Evolutionary conservation across 2,329 filamentous ascomycete species (phyloP), one percentile per base, ranked within the genome.

Genomic region (Colletotrichum falcatum): DNA sequence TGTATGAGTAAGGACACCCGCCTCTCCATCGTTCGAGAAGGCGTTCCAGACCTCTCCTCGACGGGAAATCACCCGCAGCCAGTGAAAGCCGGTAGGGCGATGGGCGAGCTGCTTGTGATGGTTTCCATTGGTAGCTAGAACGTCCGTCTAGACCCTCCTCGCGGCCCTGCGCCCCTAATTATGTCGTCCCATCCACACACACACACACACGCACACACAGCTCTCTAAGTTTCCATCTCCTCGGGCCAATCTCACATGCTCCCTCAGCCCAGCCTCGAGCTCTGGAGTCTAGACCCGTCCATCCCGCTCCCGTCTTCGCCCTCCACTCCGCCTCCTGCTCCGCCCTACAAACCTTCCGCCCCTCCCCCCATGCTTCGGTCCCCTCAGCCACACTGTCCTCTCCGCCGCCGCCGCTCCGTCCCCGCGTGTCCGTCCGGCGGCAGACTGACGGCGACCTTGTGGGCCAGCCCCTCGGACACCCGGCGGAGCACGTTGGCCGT

Each of bases 401-500:
- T 26, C 18, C 39, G 39, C 39, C 12, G n/a, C 30, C 66, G 39
- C 39, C 16, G 39, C 16, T 6, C 16, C 11, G 39, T 42, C 39
- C 11, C 39, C 39, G 1, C 39, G 1, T 66, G 56, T 5, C 64
- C 67, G 67, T 67, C 49, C n/a, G 58, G 67, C 58, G 67, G 67
- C n/a, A 67, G 58, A 18, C 44, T 67, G 44, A 70, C 64, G 63
- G 67, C 67, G 51, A 54, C 51, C 33, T 67, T 70, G 67, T 70
- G 63, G 58, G 58, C 42, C 67, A 70, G 63, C 23, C 58, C 51
- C 37, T 67, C 58, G 42, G 67, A 58, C 11, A 70, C 48, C 20
- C 64, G 67, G 35, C 67, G 37, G 67, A 62, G 37, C 28, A 70
- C 63, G 58, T 70, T 70, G 33, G 42, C 30, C 42, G 58, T n/a